A percentile compares a stretch with the other conserved stretches of the same genome.
Conservation (phyloP, 306 rosid genomes). For the Fragaria nilgerrensis region DNA sequence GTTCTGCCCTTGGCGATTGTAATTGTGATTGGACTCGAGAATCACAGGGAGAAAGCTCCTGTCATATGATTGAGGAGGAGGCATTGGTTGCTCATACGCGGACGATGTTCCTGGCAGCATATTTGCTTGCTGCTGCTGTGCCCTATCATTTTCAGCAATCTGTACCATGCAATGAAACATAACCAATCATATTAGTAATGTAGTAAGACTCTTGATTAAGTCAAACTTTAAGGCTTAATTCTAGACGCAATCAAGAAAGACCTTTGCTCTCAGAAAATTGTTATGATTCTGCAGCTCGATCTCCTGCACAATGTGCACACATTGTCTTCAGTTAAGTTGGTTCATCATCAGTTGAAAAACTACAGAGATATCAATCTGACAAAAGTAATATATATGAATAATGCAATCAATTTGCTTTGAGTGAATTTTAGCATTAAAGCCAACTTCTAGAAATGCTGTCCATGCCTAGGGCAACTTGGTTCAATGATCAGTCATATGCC, state of each 20-base stretch:
- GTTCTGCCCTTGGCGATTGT: conserved; percentile 51
- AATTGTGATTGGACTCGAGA: conserved; percentile 50
- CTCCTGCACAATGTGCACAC: conserved; percentile 53
- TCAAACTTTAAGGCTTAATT: not conserved
- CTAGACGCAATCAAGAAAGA: conserved; percentile 4
- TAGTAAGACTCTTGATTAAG: not conserved
- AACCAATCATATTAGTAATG: not conserved
- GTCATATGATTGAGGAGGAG: conserved; percentile 50
- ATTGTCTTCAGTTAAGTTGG: not conserved
- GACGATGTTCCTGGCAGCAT: conserved; percentile 45
- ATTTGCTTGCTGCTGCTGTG: conserved; percentile 46
- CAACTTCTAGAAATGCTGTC: not conserved
- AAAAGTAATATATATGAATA: not conserved
- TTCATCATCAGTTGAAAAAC: not conserved
- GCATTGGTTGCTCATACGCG: conserved; percentile 38
- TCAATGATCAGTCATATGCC: not conserved
- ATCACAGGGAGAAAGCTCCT: conserved; percentile 56
- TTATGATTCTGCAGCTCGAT: conserved; percentile 81
- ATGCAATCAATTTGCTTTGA: not conserved
- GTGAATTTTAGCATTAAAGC: not conserved
- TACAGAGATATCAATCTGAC: not conserved
- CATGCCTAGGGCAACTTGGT: not conserved
- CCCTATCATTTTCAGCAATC: conserved; percentile 85
- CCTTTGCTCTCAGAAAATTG: conserved; percentile 84
- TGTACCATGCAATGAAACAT: conserved; percentile 22